Evolutionary conservation across 352 stramenopile species (phyloP).

Genomic region (Globisporangium takayamanum): DNA sequence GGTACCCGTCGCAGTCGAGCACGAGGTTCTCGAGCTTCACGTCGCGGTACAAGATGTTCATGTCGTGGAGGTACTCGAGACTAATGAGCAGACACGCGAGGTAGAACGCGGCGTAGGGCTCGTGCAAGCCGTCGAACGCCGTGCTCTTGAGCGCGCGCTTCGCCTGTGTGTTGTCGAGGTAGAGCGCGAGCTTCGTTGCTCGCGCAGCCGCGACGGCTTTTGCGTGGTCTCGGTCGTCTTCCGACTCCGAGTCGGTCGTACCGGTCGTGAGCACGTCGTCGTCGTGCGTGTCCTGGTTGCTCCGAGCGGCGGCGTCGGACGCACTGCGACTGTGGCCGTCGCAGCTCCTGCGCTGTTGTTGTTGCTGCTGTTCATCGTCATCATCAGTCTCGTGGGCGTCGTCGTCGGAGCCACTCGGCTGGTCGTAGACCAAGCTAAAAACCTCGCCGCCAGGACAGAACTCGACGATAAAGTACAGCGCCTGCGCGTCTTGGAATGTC

Average conservation of each 20-base stretch:
- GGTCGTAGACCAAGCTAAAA: conserved; percentile 57
- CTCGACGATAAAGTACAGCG: conserved; percentile 77
- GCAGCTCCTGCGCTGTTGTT: no score
- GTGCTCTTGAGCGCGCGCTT: conserved; percentile 28
- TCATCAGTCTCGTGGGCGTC: conserved; percentile 20
- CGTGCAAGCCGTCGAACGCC: conserved; percentile 37
- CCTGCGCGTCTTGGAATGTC: conserved; percentile 79
- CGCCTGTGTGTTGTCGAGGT: conserved; percentile 25
- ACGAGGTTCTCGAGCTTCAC: conserved; percentile 90
- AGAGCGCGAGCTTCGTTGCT: conserved; percentile 4
- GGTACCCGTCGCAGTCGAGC: conserved; percentile 86
- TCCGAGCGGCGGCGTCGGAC: not conserved
- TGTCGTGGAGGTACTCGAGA: conserved; percentile 65
- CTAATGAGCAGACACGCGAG: conserved; percentile 80
- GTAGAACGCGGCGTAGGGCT: conserved; percentile 84
- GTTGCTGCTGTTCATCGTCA: conserved; percentile 11
- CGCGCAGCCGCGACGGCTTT: not conserved
- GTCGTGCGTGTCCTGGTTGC: conserved; percentile 3
- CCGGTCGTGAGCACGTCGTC: conserved; percentile 19
- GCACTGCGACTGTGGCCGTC: not conserved
- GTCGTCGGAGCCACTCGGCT: conserved; percentile 17
- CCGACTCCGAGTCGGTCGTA: conserved; percentile 36
- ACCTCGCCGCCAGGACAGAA: conserved; percentile 75
- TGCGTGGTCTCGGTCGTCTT: conserved; percentile 21
- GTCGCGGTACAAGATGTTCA: conserved; percentile 79